Evolutionary conservation across 768 basidiomycete genomes (phyloP), one percentile per base, ranked within the genome.

Genomic region (Rhodotorula paludigena): DNA sequence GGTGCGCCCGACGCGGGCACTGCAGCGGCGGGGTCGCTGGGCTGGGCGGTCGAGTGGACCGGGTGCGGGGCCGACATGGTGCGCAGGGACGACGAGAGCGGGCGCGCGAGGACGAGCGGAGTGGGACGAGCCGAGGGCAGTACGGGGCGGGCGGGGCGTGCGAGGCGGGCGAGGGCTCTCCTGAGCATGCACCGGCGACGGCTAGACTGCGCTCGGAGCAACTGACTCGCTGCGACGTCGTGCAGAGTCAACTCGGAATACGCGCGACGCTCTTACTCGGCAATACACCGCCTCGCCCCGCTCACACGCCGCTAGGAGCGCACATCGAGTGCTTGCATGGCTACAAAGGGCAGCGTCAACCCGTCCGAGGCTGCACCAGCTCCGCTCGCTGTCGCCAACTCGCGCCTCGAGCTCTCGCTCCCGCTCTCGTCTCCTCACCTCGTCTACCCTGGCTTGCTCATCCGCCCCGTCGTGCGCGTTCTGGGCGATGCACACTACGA

Each of bases 1-100:
- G 55, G 33, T 9, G 52, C 68, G 36, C 36, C 42, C 8, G 44
- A 42, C 1, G 62, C 54, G 1, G 44, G 55, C 42, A 64, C 32
- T 2, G 59, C 71, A 11, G 73, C 72, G 1, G 76, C 71, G 6
- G 73, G 67, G 38, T 69, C 64, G 32, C 75, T 74, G 18, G 77
- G 75, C 35, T 77, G 54, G 16, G 73, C 58, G 14, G 76, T 75
- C 25, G 79, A 78, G 28, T 72, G 59, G 23, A 77, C 71, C 54
- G 78, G 78, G 70, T 79, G 79, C 32, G 74, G 68, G 20, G 78
- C 77, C n/a, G 76, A 61, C 65, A 67, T 63, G 35, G 33, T 33
- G 61, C 30, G 51, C 7, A 33, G 30, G 11, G 61, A 28, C 18
- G 61, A 48, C 45, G 47, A 57, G 45, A 42, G 30, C 21, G 35